Evolutionary conservation across 345 rosid species (phyloP).

Genomic region (Cardamine occulta): DNA sequence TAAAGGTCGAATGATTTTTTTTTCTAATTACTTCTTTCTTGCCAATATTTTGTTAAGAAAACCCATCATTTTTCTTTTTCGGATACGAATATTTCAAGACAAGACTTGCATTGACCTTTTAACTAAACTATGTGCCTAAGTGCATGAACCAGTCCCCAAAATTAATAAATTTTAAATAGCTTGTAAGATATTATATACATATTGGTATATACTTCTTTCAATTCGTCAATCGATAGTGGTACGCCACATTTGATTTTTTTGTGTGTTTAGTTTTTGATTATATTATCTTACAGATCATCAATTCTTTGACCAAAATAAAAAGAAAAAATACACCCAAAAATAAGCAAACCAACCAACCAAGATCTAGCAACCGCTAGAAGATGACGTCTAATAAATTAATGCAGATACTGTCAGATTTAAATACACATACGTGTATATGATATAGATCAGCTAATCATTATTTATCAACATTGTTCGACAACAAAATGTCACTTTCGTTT

Average conservation of each 20-base stretch:
- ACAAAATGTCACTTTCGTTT: conserved; percentile 20
- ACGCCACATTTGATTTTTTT: conserved; percentile 21
- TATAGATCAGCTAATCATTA: conserved; percentile 20
- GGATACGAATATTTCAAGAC: conserved; percentile 32
- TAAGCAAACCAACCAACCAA: conserved; percentile 33
- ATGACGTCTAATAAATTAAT: conserved; percentile 27
- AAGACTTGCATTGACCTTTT: conserved; percentile 25
- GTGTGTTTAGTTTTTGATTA: neutral
- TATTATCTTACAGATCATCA: conserved; percentile 8
- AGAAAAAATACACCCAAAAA: neutral
- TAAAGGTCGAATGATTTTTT: neutral
- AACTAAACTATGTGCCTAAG: conserved; percentile 8
- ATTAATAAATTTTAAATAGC: neutral
- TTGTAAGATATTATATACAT: conserved; percentile 18
- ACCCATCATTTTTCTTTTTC: neutral
- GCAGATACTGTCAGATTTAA: conserved; percentile 20
- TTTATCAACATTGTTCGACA: conserved; percentile 4
- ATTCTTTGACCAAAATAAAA: conserved; percentile 1
- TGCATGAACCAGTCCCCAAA: conserved; percentile 29
- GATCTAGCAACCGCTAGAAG: conserved; percentile 31
- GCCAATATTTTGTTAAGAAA: neutral
- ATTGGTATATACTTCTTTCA: conserved; percentile 1
- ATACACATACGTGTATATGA: conserved; percentile 26
- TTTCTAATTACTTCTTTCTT: neutral
- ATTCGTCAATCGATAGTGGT: conserved; percentile 27